Evolutionary conservation across 805 yeast genomes (phyloP), one percentile per base, ranked within the genome.

Genomic region (Ogataea zsoltii): DNA sequence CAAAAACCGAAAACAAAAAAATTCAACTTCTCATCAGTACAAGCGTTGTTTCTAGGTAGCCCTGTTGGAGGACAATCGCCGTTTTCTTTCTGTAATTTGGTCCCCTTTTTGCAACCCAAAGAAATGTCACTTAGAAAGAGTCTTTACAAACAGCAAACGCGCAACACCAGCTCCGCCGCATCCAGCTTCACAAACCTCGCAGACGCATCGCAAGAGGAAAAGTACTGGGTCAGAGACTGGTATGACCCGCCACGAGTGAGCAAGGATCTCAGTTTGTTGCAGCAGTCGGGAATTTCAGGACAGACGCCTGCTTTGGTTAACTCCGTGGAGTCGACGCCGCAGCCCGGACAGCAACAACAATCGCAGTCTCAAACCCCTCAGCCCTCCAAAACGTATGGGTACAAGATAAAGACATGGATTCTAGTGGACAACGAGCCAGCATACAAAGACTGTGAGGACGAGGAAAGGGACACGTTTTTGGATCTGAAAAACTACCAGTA

Each of bases 401-500:
- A 65, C 43, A 56, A 54, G 36, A 54, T 67, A n/a, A 60, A 59
- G 35, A 56, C 69, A 1, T 68, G 72, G 72, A 53, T 63, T 1
- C 19, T 61, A 30, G 46, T 49, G 9, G 60, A 52, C 12, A 42
- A 17, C 17, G 50, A 41, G 17, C 42, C 39, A 6, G 42, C 25
- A 12, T 19, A 36, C 29, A 51, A 39, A 16, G 65, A 61, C 30
- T 59, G 63, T 21, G 53, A 53, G 12, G 62, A 57, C 41, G 63
- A 59, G 23, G 79, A 76, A 18, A 38, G 23, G 7, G 63, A 59
- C 40, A 50, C 62, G 40, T 53, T 64, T 2, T 56, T 76, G 33
- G 68, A 76, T 41, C 66, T 78, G 45, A 54, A 57, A 19, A 50
- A 63, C 4, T 54, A 45, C 46, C 62, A 60, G 32, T 72, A 74